Evolutionary conservation across 2,329 filamentous ascomycete genomes (phyloP), one percentile per base, ranked within the genome.

Genomic region (Clonostachys rhizophaga): DNA sequence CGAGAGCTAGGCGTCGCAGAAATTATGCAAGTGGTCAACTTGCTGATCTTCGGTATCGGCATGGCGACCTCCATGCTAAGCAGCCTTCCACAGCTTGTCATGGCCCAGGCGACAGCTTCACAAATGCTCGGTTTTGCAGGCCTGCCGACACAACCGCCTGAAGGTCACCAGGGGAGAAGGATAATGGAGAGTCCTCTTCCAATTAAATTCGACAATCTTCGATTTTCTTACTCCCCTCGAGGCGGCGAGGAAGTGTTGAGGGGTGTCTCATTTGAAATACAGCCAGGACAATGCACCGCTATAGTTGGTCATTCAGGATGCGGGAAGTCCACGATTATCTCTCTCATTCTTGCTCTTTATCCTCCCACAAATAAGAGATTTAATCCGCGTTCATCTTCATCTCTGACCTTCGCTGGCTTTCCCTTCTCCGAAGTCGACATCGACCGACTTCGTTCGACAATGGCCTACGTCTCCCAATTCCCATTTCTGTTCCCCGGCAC

Each of bases 241-340:
- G 73, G 74, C 0, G 62, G 70, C 2, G 69, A 69, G 1, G 58
- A 61, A 1, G 79, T 89, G 0, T 70, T 96, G 3, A 71, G 73
- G 10, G 70, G 79, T 18, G 62, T 95, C n/a, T 82, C 74, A n/a
- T 69, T 96, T 8, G 69, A 66, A 1, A 79, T 96, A 45, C 60
- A 72, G 2, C 64, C 76, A 0, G 83, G 84, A 18, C 81, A 78
- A 5, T 87, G 81, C 54, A 84, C 84, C 0, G 90, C 89, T 3
- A 81, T 97, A 17, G 90, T 95, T 3, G 91, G 92, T 1, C 70
- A 79, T 1, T 96, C 91, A 0, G 92, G 94, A 0, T 89, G 86
- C n/a, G 92, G 94, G 1, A 97, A 99, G 67, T 91, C 87, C 13
- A 96, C 92, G 0, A 75, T 96, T 35, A 77, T 86, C 1, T 80